phyloP scores from a whole-genome alignment of 805 yeast species.

The Ogataea pignaliae region DNA sequence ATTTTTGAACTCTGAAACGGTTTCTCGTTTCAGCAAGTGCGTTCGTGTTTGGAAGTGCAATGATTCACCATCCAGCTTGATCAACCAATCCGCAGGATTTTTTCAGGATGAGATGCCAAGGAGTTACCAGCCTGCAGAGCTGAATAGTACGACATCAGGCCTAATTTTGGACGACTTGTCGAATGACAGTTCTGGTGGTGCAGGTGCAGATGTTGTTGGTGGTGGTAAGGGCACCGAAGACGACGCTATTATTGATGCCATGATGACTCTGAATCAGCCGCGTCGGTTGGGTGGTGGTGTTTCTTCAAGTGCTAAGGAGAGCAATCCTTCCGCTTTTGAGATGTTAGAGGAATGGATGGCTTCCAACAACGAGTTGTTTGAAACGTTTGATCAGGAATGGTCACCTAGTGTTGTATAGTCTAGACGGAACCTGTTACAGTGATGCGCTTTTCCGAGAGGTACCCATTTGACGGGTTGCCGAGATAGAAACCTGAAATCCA shows the following conservation, averaged over 20 bases:
- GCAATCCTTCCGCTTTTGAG: background rate
- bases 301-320: no score
- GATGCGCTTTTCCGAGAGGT: no score
- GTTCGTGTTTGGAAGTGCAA: conserved; percentile 4
- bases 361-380: conserved; percentile 8
- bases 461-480: no score
- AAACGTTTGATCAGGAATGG: conserved; percentile 1
- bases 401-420: background rate
- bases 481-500: background rate
- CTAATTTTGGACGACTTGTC: background rate
- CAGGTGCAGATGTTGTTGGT: background rate
- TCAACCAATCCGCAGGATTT: background rate
- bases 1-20: conserved; percentile 1
- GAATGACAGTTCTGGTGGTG: background rate
- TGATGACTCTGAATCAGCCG: no score
- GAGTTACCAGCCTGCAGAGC: no score
- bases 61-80: background rate
- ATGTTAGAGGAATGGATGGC: conserved; percentile 15
- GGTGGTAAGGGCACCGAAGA: background rate
- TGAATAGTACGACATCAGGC: no score
- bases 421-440: background rate
- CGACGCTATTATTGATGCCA: background rate
- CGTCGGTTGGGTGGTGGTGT: no score
- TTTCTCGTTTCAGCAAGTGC: conserved; percentile 1
- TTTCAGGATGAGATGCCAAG: no score